Conservation (phyloP, 1,284 basidiomycete genomes). For the Cystobasidium pallidum region DNA sequence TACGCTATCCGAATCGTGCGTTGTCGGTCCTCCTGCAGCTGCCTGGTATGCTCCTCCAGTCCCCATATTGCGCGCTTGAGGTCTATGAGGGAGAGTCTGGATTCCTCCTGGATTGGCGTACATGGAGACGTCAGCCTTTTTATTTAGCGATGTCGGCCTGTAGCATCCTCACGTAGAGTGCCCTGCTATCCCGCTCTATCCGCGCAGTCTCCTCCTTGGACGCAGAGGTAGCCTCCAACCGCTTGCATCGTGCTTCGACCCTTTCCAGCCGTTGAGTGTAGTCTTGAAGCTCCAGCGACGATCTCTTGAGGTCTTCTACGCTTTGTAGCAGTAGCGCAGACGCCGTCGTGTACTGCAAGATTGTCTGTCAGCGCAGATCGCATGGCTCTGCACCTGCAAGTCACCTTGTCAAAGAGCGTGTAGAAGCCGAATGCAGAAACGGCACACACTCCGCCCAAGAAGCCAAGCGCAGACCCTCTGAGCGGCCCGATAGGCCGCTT, state of each 20-base stretch:
- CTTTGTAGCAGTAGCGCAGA: constrained; percentile 30
- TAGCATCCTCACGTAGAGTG: constrained; percentile 40
- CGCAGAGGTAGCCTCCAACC: constrained; percentile 20
- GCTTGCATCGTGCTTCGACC: constrained; percentile 36
- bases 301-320: constrained; percentile 33
- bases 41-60: constrained; percentile 30
- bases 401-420: constrained; percentile 44
- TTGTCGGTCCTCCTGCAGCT: constrained; percentile 21
- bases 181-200: constrained; percentile 28
- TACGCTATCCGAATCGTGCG: constrained; percentile 29
- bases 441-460: constrained; percentile 33
- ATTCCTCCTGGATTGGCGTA: constrained; percentile 36
- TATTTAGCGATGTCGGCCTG: no score
- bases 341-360: constrained; percentile 39
- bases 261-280: constrained; percentile 27
- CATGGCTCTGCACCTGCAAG: no score
- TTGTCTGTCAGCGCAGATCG: no score
- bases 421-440: constrained; percentile 44
- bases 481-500: constrained; percentile 35
- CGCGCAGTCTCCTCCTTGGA: constrained; percentile 10
- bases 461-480: constrained; percentile 40
- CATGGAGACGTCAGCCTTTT: no score
- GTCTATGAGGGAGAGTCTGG: constrained; percentile 15
- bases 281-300: constrained; percentile 30
- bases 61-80: constrained; percentile 34